Conservation (phyloP, 116 monocot species). For the Posidonia oceanica region DNA sequence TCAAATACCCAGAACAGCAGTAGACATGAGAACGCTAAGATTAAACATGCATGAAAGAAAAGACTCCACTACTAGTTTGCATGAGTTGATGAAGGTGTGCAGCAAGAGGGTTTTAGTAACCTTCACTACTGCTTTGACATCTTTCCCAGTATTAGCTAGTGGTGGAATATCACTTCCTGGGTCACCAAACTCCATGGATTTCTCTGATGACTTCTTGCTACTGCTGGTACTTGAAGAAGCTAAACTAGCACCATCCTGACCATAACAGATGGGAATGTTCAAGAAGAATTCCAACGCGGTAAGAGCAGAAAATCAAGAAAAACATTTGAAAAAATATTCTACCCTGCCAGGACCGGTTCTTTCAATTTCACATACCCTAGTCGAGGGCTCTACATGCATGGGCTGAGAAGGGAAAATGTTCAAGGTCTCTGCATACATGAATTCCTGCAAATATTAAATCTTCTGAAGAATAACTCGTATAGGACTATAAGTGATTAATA, state of each 20-base stretch:
- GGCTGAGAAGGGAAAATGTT: constrained; percentile 94
- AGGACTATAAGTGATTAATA: neutral
- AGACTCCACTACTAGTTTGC: no score
- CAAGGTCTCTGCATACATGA: constrained; percentile 77
- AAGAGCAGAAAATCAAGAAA: no score
- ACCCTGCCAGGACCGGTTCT: no score
- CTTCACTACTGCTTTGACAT: constrained; percentile 40
- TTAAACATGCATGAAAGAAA: neutral
- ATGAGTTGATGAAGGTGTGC: no score
- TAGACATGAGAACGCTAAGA: no score
- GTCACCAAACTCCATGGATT: constrained; percentile 30
- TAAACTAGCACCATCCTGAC: constrained; percentile 34
- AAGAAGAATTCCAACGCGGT: neutral
- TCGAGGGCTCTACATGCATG: constrained; percentile 74
- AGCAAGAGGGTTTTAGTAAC: constrained; percentile 9
- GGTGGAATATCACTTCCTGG: constrained; percentile 3
- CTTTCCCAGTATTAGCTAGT: constrained; percentile 12
- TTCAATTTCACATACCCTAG: neutral
- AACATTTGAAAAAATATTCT: no score
- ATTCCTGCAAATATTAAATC: constrained; percentile 41
- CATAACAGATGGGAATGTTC: neutral
- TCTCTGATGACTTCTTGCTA: constrained; percentile 35
- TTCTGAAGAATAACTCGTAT: constrained; percentile 7
- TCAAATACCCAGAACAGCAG: neutral
- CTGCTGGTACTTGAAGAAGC: constrained; percentile 25